Evolutionary conservation across 805 yeast genomes (phyloP), one percentile per base, ranked within the genome.

Genomic region (Candida maris): DNA sequence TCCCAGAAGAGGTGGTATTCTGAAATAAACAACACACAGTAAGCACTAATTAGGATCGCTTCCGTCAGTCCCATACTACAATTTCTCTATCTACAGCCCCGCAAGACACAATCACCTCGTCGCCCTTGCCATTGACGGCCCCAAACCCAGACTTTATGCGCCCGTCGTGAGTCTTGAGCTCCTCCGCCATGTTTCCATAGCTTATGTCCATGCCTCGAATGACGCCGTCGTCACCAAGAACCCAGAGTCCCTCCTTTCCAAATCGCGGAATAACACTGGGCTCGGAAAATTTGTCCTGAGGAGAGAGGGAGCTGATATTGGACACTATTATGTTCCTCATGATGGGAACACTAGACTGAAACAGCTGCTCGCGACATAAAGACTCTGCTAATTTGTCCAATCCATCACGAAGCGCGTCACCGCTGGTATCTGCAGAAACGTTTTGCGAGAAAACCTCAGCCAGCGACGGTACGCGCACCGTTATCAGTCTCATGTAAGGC

Each of bases 401-500:
- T 15, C 37, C 37, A 4, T n/a, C n/a, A n/a, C n/a, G 41, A 16
- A 26, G 38, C 21, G 6, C 28, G 21, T 9, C 14, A 19, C n/a
- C n/a, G n/a, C n/a, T n/a, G n/a, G n/a, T n/a, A n/a, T n/a, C n/a
- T n/a, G n/a, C n/a, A 5, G 19, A 23, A 10, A 34, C 31, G 8
- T 35, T 29, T 4, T 23, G 33, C 14, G 31, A 21, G 10, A 52
- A 18, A 9, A 56, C 38, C 17, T 55, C 59, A 1, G 28, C 21
- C 9, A 58, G 16, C 2, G 44, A 18, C 1, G 78, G 75, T n/a
- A 79, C 42, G 20, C 64, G 54, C 0, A 79, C 67, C 0, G 84
- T 56, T 1, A 86, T 70, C 9, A 84, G 45, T 45, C 95, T 59
- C 85, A 84, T 76, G 49, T 68, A 82, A 4, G 96, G 96, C 10